Base-by-base conservation (phyloP, 2,329 filamentous ascomycete species). In the Diaporthe ilicicola region DNA sequence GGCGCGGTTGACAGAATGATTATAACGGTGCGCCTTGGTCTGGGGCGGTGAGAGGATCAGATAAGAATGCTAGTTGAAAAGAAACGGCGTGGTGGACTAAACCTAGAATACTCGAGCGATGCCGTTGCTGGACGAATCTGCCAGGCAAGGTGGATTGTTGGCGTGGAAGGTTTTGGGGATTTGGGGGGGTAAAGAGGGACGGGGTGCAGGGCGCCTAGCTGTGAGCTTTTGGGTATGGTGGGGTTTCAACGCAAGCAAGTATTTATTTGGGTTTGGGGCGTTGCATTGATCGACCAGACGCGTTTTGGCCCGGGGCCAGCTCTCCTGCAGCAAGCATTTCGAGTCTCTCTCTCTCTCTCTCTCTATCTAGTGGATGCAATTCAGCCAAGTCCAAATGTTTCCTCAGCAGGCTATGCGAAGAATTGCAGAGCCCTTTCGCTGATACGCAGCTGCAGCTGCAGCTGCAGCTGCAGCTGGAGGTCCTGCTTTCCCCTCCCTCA, bases 181-280 rank as follows among this genome's bases (percentile, higher is more conserved):
- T 55, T n/a, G 51, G 66, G 55, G 53, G n/a, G 53, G 34, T 46
- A 39, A 69, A 42, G 42, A 61, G 42, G 66, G 22, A 37, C 29
- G 27, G 55, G 39, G 55, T 42, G 46, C 29, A 56, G 65, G 65
- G 50, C 32, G 34, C 29, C 29, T 27, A 29, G 64, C n/a, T n/a
- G 69, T 54, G 27, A 68, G 54, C 69, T 68, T 62, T 61, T 68
- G 69, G 64, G 66, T 51, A 68, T 68, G 53, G 66, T 68, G 66
- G 66, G 66, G 66, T 68, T 68, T 64, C 44, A 50, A 64, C n/a
- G 59, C 59, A 64, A 50, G 44, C 59, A 64, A 64, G 59, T 64
- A 64, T 64, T 64, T 48, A 50, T 64, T 64, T 64, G 42, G 59
- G 42, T 48, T 48, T 48, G 29, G 68, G 68, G 68, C 51, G 61